phyloP scores from a whole-genome alignment of 1,139 yeast genomes.

The Magnusiomyces ingens region DNA sequence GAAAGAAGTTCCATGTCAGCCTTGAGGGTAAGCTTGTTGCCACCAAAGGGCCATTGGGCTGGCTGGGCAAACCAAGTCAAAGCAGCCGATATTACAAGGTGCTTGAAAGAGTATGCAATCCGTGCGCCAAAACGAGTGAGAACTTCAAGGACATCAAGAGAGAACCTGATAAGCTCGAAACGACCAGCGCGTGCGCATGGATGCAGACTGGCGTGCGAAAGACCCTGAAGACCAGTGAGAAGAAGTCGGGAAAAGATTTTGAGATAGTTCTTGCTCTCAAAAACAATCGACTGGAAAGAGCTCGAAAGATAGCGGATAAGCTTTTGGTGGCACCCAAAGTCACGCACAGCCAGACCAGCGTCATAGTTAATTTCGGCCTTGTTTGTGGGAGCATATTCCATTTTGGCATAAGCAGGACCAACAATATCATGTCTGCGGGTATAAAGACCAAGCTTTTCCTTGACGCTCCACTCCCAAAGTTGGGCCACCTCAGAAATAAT shows the following conservation, averaged over 20 bases:
- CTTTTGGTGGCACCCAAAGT: constrained; percentile 67
- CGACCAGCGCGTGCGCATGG: constrained; percentile 73
- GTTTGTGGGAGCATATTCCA: constrained; percentile 90
- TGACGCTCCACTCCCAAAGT: constrained; percentile 64
- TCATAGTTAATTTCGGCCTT: constrained; percentile 50
- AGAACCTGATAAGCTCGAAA: constrained; percentile 65
- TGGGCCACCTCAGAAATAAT: constrained; percentile 62
- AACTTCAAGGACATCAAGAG: constrained; percentile 55
- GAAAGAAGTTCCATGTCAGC: constrained; percentile 57
- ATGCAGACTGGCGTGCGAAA: constrained; percentile 60
- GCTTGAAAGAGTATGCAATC: constrained; percentile 42
- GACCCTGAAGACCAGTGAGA: constrained; percentile 49
- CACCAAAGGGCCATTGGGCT: constrained; percentile 75
- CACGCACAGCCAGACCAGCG: constrained; percentile 43
- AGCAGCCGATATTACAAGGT: constrained; percentile 55
- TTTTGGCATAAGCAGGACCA: constrained; percentile 58
- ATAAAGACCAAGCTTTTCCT: constrained; percentile 57
- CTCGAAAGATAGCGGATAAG: constrained; percentile 66
- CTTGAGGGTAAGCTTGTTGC: constrained; percentile 63
- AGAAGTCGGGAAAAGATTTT: constrained; percentile 62
- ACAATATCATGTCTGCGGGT: constrained; percentile 51
- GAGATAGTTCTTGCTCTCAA: constrained; percentile 65
- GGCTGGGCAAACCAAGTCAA: constrained; percentile 71
- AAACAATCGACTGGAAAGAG: constrained; percentile 75
- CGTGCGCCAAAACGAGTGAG: constrained; percentile 36